phyloP scores from a whole-genome alignment of 2,329 filamentous ascomycete species.

The Massarina eburnea region DNA sequence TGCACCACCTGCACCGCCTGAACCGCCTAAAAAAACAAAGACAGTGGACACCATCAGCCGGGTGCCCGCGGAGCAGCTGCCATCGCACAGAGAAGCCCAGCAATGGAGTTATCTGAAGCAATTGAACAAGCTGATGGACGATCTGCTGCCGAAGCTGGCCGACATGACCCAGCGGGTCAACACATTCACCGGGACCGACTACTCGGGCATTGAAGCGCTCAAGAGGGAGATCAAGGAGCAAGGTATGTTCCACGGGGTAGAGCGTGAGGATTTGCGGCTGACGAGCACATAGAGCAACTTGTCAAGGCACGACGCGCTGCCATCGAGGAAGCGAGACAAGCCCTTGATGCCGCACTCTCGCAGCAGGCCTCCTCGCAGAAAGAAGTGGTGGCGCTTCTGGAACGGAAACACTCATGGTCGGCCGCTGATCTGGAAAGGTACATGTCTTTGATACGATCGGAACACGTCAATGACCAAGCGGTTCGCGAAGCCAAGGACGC shows the following conservation, averaged over 20 bases:
- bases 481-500: conserved; percentile 72
- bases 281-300: conserved; percentile 48
- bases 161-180: conserved; percentile 87
- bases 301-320: conserved; percentile 62
- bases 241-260: conserved; percentile 45
- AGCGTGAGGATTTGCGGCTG: neutral
- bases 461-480: conserved; percentile 88
- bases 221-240: conserved; percentile 74
- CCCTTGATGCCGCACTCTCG: conserved; percentile 81
- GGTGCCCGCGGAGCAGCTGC: conserved; percentile 48
- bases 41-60: conserved; percentile 30
- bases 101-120: conserved; percentile 61
- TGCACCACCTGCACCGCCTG: too few relatives aligned
- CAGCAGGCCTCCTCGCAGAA: conserved; percentile 87
- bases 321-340: conserved; percentile 71
- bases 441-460: conserved; percentile 85
- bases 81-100: conserved; percentile 55
- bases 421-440: conserved; percentile 89
- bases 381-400: conserved; percentile 90
- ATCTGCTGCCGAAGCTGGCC: conserved; percentile 80
- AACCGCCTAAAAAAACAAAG: conserved; percentile 11
- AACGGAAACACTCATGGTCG: conserved; percentile 91
- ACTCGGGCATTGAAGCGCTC: conserved; percentile 84
- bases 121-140: conserved; percentile 80
- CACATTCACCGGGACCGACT: conserved; percentile 82